Conservation (phyloP, 2,329 filamentous ascomycete genomes). For the Cercospora sojina region DNA sequence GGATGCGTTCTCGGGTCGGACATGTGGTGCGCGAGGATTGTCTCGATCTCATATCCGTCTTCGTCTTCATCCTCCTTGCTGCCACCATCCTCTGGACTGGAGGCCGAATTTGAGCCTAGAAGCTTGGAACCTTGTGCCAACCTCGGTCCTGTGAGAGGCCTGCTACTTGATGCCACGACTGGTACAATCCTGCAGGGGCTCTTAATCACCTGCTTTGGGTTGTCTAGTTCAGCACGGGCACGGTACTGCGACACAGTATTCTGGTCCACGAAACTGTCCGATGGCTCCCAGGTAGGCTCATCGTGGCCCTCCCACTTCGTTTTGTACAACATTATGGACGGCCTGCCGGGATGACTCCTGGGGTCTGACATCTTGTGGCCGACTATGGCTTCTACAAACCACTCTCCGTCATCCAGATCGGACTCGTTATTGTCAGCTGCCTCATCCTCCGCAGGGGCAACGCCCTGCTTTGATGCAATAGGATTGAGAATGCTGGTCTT, state of each 20-base stretch:
- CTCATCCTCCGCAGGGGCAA: neutral
- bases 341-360: constrained; percentile 32
- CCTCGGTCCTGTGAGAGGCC: neutral
- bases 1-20: constrained; percentile 33
- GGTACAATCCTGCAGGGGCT: constrained; percentile 3
- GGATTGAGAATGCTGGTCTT: constrained; percentile 30
- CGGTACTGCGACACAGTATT: constrained; percentile 33
- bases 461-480: constrained; percentile 12
- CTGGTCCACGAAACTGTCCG: constrained; percentile 34
- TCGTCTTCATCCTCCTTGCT: constrained; percentile 15
- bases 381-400: constrained; percentile 34
- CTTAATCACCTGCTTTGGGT: constrained; percentile 2
- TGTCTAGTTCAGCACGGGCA: constrained; percentile 21
- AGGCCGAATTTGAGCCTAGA: neutral
- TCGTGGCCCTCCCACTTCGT: constrained; percentile 38
- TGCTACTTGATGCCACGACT: constrained; percentile 2
- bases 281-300: constrained; percentile 38
- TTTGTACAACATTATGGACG: constrained; percentile 35
- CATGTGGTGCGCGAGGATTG: constrained; percentile 31
- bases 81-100: neutral
- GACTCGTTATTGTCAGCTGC: constrained; percentile 14
- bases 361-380: constrained; percentile 35
- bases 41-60: constrained; percentile 30
- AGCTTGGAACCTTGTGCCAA: neutral
- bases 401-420: constrained; percentile 28